Percentiles rank a stretch among this genome's conserved stretches.
Evolutionary conservation across 805 yeast species (phyloP).

Genomic region (Deakozyma indianensis): DNA sequence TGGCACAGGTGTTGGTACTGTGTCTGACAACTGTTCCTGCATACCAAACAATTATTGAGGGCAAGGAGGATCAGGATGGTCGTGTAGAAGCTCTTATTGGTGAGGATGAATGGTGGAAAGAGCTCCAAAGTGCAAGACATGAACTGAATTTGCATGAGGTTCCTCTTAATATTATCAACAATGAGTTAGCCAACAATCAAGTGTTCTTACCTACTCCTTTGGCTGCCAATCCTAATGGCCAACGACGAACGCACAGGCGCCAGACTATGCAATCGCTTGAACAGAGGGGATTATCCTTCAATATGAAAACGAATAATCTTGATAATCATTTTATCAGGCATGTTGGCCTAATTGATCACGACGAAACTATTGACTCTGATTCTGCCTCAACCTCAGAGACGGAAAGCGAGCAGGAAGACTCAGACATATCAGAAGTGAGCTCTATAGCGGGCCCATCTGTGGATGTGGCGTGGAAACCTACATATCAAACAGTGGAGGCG

Average conservation of each 20-base stretch:
- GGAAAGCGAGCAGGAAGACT: constrained; percentile 10
- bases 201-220: constrained; percentile 1
- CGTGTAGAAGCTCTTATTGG: constrained; percentile 34
- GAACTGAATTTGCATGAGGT: neutral
- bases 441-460: neutral
- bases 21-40: constrained; percentile 45
- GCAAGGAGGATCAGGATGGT: constrained; percentile 31
- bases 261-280: constrained; percentile 47
- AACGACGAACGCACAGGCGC: constrained; percentile 13
- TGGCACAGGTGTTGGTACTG: constrained; percentile 63
- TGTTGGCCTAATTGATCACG: constrained; percentile 12
- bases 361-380: constrained; percentile 8
- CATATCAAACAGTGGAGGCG: neutral
- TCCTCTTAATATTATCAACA: neutral
- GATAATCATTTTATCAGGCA: constrained; percentile 12
- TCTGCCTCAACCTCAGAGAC: constrained; percentile 10
- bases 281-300: constrained; percentile 62
- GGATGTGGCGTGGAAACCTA: neutral
- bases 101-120: constrained; percentile 5
- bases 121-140: neutral
- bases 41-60: constrained; percentile 69
- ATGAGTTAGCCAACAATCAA: neutral
- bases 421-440: neutral
- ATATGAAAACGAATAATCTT: constrained; percentile 53
- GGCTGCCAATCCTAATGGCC: constrained; percentile 2